Base-by-base conservation (phyloP, 2,329 filamentous ascomycete genomes). In the Scedosporium minutisporum region DNA sequence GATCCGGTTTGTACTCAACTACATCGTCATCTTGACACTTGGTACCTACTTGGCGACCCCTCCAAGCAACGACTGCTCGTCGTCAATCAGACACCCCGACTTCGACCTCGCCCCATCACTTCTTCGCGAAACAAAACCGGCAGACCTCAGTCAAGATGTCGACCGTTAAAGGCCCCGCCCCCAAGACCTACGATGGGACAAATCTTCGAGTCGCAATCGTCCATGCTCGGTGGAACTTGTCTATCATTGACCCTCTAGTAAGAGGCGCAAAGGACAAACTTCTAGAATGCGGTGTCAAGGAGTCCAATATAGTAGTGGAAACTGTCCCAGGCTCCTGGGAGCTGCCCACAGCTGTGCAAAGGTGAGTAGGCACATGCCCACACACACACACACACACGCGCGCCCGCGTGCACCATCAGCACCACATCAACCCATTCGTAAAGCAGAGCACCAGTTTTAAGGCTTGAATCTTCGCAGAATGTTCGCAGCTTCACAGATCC, bases 271-370 rank as follows among this genome's bases (percentile, higher is more conserved):
- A 88, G 76, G 87, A 88, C 69, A 88, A 88, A 72, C 86, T 99
- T 63, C 78, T 88, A 41, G 84, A 84, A 53, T 86, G 88, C 61
- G 95, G 95, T 62, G 93, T 99, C 63, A 87, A 87, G 73, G 87
- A 92, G 71, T 86, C 89, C 70, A 96, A 97, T 75, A 96, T 99
- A 71, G 85, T 93, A 62, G 78, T 93, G 46, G 89, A 97, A 78
- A 90, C 88, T 60, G 95, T 97, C 41, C 95, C 95, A 0, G 95
- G 95, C 61, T 90, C 90, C 66, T 99, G 96, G 83, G 95, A 99
- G 78, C 82, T 99, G 53, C 95, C 95, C 60, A 90, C 93, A 71
- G 91, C 92, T 51, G 90, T 92, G 38, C 91, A 96, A 77, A 85
- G 89, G 88, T 93, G 78, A 71, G 80, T 72, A 58, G 7, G 21